Percentiles rank a stretch among this genome's conserved stretches.
Conservation (phyloP, 2,329 filamentous ascomycete species). For the Magnaporthiopsis poae region DNA sequence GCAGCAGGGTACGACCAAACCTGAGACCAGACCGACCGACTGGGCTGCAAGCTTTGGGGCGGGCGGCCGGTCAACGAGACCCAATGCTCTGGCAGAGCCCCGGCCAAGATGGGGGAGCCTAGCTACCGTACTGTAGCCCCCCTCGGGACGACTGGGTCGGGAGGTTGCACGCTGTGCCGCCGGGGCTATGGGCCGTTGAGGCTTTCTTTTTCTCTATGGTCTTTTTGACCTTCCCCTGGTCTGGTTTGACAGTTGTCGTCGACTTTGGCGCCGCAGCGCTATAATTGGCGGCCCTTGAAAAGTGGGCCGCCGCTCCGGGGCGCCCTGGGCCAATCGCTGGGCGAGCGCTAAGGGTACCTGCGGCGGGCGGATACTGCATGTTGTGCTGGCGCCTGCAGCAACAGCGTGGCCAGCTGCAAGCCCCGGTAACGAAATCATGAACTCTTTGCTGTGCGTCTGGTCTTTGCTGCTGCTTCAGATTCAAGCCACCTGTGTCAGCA, state of each 20-base stretch:
- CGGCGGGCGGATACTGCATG: neutral
- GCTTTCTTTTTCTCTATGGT: neutral
- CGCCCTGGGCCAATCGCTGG: conserved; percentile 4
- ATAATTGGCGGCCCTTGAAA: conserved; percentile 7
- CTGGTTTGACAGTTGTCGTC: conserved; percentile 5
- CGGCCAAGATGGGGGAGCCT: neutral
- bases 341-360: conserved; percentile 5
- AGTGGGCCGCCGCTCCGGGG: neutral
- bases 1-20: neutral
- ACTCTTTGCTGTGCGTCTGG: too few relatives aligned
- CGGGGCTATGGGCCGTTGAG: neutral
- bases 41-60: neutral
- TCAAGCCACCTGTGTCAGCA: too few relatives aligned
- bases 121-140: neutral
- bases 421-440: too few relatives aligned
- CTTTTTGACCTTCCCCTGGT: neutral
- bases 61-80: conserved; percentile 2
- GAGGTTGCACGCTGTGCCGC: neutral
- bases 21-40: neutral
- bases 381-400: neutral
- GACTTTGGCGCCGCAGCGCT: conserved; percentile 5
- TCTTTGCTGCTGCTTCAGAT: too few relatives aligned
- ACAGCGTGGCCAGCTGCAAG: neutral
- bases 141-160: neutral
- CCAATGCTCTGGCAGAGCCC: conserved; percentile 1